phyloP scores from a whole-genome alignment of 208 protist species.

The Trypanosoma cruzi region DNA sequence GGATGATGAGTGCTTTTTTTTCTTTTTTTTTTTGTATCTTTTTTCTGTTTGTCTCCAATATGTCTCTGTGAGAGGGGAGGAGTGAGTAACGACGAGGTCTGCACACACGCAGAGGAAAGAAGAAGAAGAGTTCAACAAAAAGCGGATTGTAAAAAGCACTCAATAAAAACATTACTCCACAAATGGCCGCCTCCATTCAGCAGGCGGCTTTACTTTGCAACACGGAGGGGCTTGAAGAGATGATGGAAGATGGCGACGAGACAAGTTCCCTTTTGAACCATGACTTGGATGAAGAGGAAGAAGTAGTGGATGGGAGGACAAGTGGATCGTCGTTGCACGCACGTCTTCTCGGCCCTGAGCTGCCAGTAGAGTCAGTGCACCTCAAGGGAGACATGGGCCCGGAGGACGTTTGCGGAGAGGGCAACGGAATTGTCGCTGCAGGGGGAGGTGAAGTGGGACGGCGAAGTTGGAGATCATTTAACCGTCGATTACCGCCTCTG shows the following conservation, averaged over 20 bases:
- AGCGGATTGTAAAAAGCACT: slow-evolving; percentile 10
- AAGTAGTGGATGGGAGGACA: background rate
- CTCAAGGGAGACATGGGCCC: background rate
- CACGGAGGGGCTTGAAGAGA: background rate
- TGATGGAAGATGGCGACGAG: slow-evolving; percentile 2
- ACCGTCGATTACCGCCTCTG: background rate
- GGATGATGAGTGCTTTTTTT: background rate
- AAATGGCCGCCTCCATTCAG: slow-evolving; percentile 23
- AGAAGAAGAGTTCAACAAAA: slow-evolving; percentile 1
- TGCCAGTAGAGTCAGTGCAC: background rate
- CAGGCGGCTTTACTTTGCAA: slow-evolving; percentile 9
- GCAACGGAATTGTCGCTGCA: background rate
- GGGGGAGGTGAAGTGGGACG: background rate
- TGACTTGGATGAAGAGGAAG: slow-evolving; percentile 7
- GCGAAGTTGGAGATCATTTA: background rate
- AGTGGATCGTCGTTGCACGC: background rate
- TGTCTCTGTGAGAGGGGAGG: background rate
- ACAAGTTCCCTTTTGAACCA: background rate
- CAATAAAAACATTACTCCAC: background rate
- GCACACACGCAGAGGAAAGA: no score
- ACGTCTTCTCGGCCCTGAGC: background rate
- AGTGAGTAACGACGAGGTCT: background rate
- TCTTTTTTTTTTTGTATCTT: background rate
- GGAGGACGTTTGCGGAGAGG: background rate
- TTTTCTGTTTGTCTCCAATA: background rate